Percentiles rank a stretch among this genome's conserved stretches.
Conservation (phyloP, 2,329 filamentous ascomycete genomes). For the Fusarium sp. region DNA sequence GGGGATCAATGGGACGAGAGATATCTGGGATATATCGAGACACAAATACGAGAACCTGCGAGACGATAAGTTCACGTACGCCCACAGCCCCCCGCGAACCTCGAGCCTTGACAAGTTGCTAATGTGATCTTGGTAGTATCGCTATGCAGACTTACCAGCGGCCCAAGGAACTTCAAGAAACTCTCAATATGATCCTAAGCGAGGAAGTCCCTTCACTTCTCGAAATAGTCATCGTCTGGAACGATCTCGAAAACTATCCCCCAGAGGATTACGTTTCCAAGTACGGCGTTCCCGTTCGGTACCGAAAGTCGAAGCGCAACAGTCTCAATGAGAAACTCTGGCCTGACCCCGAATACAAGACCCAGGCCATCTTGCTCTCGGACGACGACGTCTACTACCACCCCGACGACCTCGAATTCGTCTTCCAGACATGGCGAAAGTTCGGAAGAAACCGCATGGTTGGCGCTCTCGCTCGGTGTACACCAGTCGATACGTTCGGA, state of each 20-base stretch:
- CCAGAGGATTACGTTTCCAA: slow-evolving; percentile 47
- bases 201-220: slow-evolving; percentile 51
- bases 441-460: slow-evolving; percentile 51
- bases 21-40: slow-evolving; percentile 39
- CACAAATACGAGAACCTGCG: slow-evolving; percentile 42
- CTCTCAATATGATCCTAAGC: slow-evolving; percentile 45
- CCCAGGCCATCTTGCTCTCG: slow-evolving; percentile 54
- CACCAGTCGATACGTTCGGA: slow-evolving; percentile 41
- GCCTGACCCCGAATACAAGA: slow-evolving; percentile 52
- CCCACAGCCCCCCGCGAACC: too few relatives aligned
- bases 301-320: slow-evolving; percentile 48
- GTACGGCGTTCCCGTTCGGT: slow-evolving; percentile 50
- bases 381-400: slow-evolving; percentile 56
- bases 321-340: slow-evolving; percentile 54
- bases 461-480: slow-evolving; percentile 53
- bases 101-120: background rate
- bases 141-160: slow-evolving; percentile 53
- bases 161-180: slow-evolving; percentile 51
- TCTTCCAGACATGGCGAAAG: slow-evolving; percentile 55
- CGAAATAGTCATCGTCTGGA: slow-evolving; percentile 55
- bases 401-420: slow-evolving; percentile 54
- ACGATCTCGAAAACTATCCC: slow-evolving; percentile 48
- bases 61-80: slow-evolving; percentile 50
- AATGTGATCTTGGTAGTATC: slow-evolving; percentile 46
- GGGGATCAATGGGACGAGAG: slow-evolving; percentile 24